phyloP scores from a whole-genome alignment of 2,329 filamentous ascomycete genomes.

The Chalaropsis thielavioides region DNA sequence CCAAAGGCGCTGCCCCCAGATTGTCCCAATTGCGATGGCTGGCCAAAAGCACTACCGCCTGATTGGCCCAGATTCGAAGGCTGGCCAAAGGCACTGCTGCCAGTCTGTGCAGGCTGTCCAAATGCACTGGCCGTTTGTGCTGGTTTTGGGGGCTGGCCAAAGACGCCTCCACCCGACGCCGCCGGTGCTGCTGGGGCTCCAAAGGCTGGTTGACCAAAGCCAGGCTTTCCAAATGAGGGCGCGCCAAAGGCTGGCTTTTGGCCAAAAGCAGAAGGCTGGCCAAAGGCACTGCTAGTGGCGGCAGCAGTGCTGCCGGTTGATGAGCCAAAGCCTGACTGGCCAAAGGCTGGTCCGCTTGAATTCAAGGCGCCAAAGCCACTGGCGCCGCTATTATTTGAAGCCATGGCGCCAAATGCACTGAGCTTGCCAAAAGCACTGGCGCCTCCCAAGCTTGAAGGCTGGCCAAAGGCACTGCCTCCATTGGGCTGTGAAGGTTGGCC shows the following conservation, averaged over 20 bases:
- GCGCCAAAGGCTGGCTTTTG: conserved; percentile 27
- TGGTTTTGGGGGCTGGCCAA: conserved; percentile 28
- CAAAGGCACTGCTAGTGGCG: conserved; percentile 18
- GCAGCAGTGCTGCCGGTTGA: conserved; percentile 3
- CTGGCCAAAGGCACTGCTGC: conserved; percentile 27
- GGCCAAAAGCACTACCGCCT: conserved; percentile 24
- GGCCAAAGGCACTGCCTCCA: conserved; percentile 18
- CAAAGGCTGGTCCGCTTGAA: conserved; percentile 5
- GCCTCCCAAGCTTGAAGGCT: conserved; percentile 17
- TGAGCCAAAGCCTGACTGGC: conserved; percentile 4
- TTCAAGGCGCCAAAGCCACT: conserved; percentile 9
- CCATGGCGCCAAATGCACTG: conserved; percentile 8
- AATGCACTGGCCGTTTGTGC: conserved; percentile 26
- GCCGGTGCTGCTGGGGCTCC: not conserved
- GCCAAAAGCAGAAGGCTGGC: conserved; percentile 22
- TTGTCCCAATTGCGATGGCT: conserved; percentile 24
- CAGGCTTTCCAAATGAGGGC: conserved; percentile 13
- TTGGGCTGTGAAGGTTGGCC: conserved; percentile 26
- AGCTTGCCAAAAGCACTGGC: conserved; percentile 25
- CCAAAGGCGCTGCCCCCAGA: conserved; percentile 25
- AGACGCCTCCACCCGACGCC: conserved; percentile 19
- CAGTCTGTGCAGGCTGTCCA: conserved; percentile 25
- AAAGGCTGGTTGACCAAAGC: conserved; percentile 15
- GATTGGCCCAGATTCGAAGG: conserved; percentile 23
- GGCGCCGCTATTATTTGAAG: not conserved